Evolutionary conservation across 495 filamentous ascomycete genomes (phyloP), one percentile per base, ranked within the genome.

Genomic region (Penicillium paxilli): DNA sequence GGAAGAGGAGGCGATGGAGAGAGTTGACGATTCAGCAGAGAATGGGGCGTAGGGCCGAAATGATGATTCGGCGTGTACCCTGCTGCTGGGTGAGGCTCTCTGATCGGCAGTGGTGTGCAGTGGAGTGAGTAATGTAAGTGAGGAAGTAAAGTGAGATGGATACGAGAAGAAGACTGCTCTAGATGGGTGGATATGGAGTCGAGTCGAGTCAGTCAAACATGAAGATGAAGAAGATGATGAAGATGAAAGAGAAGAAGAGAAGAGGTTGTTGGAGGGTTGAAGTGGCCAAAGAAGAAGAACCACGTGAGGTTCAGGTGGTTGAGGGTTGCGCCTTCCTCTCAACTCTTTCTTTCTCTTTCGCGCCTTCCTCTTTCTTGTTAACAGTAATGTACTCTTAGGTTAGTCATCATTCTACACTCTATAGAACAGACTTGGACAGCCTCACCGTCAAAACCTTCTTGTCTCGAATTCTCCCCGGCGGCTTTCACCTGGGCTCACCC

Each of bases 241-340:
- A 37, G 19, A 40, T 38, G 30, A 44, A 50, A 20, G 22, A 37
- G 26, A 16, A n/a, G n/a, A n/a, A n/a, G n/a, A n/a, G n/a, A n/a
- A n/a, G n/a, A n/a, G n/a, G n/a, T n/a, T n/a, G n/a, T n/a, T n/a
- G n/a, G n/a, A n/a, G n/a, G n/a, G n/a, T n/a, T n/a, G n/a, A n/a
- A n/a, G n/a, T n/a, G n/a, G n/a, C n/a, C 17, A 40, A 38, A 47
- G 32, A 44, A 54, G 26, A 37, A 38, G 9, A 9, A 23, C 55
- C 59, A 62, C 59, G 55, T 53, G 60, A 59, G 52, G 56, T 46
- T 38, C 35, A 11, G 11, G 5, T n/a, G n/a, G n/a, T n/a, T n/a
- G n/a, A 28, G 11, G 26, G 26, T 28, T 11, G 26, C 26, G 26
- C 26, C 26, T 28, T 28, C 26, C 26, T 11, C 11, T 28, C 11